These are phyloP conservation scores for Penicillium coffeae DNA, from an alignment of 495 filamentous ascomycete genomes.

Conservation along the genomic window DNA sequence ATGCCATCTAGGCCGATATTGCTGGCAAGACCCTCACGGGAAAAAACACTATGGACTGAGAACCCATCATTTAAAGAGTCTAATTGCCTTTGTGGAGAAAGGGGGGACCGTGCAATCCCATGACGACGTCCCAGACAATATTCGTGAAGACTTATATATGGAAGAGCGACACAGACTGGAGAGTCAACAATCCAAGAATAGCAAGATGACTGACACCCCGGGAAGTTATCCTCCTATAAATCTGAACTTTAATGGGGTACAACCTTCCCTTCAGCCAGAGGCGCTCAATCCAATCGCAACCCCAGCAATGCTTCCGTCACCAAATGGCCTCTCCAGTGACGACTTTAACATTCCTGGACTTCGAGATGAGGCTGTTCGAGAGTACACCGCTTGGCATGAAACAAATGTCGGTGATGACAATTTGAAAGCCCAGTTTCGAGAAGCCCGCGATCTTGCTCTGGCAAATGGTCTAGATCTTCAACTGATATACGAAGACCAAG, in stretches of 20 bases:
- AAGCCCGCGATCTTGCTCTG: constrained; percentile 17
- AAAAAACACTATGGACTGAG: constrained; percentile 32
- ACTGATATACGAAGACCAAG: constrained; percentile 21
- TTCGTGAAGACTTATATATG: constrained; percentile 21
- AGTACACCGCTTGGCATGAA: constrained; percentile 24
- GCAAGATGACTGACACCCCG: neutral
- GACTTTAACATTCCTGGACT: constrained; percentile 8
- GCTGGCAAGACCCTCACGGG: constrained; percentile 26
- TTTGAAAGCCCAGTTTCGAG: constrained; percentile 20
- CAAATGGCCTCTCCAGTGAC: too few species aligned
- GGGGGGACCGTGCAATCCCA: constrained; percentile 19
- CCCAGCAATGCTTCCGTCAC: constrained; percentile 1
- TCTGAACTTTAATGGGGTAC: constrained; percentile 15
- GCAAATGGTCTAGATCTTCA: constrained; percentile 22
- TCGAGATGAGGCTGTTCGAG: constrained; percentile 18
- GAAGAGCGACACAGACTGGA: constrained; percentile 29
- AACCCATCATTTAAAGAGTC: constrained; percentile 22
- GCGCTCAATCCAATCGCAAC: neutral
- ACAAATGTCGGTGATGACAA: constrained; percentile 16
- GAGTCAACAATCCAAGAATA: constrained; percentile 12
- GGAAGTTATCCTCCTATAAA: constrained; percentile 19
- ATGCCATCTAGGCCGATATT: constrained; percentile 25
- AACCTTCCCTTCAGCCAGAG: constrained; percentile 7
- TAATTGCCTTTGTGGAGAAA: constrained; percentile 23
- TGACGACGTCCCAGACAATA: constrained; percentile 22